Evolutionary conservation across 169 alveolate species (phyloP).

Genomic region (Plasmodium berghei): DNA sequence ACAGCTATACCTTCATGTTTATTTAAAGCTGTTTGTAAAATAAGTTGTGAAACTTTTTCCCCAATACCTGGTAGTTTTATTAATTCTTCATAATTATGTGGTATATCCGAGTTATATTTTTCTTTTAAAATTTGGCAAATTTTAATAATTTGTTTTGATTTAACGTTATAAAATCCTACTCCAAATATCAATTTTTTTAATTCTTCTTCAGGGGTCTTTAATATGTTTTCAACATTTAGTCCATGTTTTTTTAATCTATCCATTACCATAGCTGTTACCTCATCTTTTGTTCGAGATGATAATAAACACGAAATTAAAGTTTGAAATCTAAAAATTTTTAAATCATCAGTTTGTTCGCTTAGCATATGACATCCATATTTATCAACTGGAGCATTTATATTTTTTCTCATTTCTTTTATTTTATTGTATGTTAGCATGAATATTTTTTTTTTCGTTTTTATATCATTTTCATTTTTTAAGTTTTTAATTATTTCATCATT

Average conservation of each 20-base stretch:
- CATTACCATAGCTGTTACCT: conserved; percentile 88
- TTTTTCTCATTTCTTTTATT: conserved; percentile 56
- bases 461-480: conserved; percentile 4
- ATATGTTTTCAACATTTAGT: conserved; percentile 82
- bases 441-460: conserved; percentile 7
- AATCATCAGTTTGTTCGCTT: conserved; percentile 79
- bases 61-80: conserved; percentile 95
- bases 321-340: conserved; percentile 83
- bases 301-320: conserved; percentile 88
- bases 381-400: conserved; percentile 85
- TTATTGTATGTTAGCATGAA: conserved; percentile 29
- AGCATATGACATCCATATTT: conserved; percentile 85
- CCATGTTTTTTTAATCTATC: conserved; percentile 84
- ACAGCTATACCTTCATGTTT: conserved; percentile 94
- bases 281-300: conserved; percentile 91
- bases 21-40: conserved; percentile 89
- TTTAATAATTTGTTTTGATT: conserved; percentile 92
- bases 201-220: conserved; percentile 83
- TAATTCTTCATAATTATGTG: conserved; percentile 90
- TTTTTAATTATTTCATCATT: neutral
- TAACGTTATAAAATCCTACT: conserved; percentile 95
- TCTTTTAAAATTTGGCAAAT: conserved; percentile 89
- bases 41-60: conserved; percentile 94
- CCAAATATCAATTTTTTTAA: conserved; percentile 89
- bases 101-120: conserved; percentile 92